These are phyloP conservation scores for Sinapis alba DNA, from an alignment of 441 rosid genomes.

Conservation along the genomic window DNA sequence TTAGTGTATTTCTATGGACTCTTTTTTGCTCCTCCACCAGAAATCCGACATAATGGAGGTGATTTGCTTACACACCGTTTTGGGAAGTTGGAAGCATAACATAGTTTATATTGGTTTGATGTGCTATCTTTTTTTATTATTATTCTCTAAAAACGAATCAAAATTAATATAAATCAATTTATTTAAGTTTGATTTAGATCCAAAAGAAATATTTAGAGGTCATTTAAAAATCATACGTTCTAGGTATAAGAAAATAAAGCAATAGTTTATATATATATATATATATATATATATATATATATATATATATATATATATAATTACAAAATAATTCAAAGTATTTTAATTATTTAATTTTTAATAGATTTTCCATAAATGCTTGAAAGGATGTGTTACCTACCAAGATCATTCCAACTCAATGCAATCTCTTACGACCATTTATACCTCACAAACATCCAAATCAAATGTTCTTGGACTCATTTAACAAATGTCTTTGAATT, in stretches of 20 bases:
- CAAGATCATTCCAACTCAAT: conserved; percentile 39
- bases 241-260: background rate
- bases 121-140: too few relatives aligned
- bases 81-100: too few relatives aligned
- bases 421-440: conserved; percentile 33
- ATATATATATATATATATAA: background rate
- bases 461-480: conserved; percentile 31
- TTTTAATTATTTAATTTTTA: background rate
- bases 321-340: background rate
- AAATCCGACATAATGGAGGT: too few relatives aligned
- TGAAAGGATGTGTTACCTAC: conserved; percentile 41
- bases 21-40: too few relatives aligned
- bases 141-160: background rate
- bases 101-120: too few relatives aligned
- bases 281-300: background rate
- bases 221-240: background rate
- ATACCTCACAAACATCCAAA: conserved; percentile 25
- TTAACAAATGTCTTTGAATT: background rate
- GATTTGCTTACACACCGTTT: too few relatives aligned
- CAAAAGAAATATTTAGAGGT: background rate
- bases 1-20: too few relatives aligned
- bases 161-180: background rate
- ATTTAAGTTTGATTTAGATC: background rate
- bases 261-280: background rate
- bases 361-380: conserved; percentile 20